Conservation (phyloP, 352 stramenopile species). For the Peronosclerospora sorghi region DNA sequence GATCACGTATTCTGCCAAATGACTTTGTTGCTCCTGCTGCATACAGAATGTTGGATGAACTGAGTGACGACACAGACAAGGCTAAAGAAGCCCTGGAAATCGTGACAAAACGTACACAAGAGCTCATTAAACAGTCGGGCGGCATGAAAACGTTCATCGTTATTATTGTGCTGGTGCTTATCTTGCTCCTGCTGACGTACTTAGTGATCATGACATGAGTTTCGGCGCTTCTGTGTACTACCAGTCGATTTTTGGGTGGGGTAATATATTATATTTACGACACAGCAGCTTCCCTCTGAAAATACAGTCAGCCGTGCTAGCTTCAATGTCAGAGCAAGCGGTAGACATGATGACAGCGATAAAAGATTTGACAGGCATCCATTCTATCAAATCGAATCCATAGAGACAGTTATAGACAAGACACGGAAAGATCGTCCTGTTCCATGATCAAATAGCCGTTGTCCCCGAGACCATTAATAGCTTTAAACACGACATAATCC, state of each 20-base stretch:
- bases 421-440: constrained; percentile 11
- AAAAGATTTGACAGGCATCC: constrained; percentile 28
- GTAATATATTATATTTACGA: constrained; percentile 21
- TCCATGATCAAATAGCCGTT: constrained; percentile 17
- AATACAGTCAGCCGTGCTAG: not conserved
- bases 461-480: constrained; percentile 5
- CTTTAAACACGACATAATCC: constrained; percentile 2
- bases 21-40: constrained; percentile 2
- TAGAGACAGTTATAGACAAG: constrained; percentile 28
- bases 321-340: not conserved
- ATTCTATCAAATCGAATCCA: constrained; percentile 31
- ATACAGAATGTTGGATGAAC: constrained; percentile 68
- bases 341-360: constrained; percentile 13
- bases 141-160: constrained; percentile 82
- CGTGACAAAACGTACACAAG: constrained; percentile 79
- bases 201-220: constrained; percentile 82
- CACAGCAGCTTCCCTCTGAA: not conserved
- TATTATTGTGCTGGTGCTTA: constrained; percentile 78
- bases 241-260: constrained; percentile 1
- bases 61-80: constrained; percentile 78
- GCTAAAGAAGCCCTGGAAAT: constrained; percentile 55
- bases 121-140: constrained; percentile 78
- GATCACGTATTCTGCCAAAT: not conserved
- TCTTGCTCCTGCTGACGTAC: constrained; percentile 79
- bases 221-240: not conserved